Conservation (phyloP, 139 green algal genomes). For the Mesotaenium endlicherianum region DNA sequence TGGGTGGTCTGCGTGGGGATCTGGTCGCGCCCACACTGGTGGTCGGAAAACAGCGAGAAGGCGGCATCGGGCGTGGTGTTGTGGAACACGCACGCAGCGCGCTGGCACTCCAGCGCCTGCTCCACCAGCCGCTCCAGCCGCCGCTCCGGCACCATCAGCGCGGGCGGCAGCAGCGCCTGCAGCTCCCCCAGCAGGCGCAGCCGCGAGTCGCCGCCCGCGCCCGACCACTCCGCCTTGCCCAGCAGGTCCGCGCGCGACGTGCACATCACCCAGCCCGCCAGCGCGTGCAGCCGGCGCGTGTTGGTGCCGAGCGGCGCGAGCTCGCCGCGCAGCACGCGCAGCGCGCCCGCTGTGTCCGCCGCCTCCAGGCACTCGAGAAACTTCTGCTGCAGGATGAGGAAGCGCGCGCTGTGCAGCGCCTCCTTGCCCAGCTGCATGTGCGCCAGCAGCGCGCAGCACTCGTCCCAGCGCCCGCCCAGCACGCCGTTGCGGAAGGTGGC, state of each 20-base stretch:
- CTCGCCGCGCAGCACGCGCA: slow-evolving; percentile 13
- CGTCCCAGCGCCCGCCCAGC: slow-evolving; percentile 43
- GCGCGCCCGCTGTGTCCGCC: slow-evolving; percentile 3
- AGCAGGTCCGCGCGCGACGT: background rate
- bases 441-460: slow-evolving; percentile 10
- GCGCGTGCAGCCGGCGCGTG: slow-evolving; percentile 18
- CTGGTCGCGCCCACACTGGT: slow-evolving; percentile 24
- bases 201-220: background rate
- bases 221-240: background rate
- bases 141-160: slow-evolving; percentile 19
- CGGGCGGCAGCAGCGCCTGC: slow-evolving; percentile 24
- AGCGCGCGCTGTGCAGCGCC: slow-evolving; percentile 22
- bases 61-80: slow-evolving; percentile 16
- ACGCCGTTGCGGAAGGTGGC: slow-evolving; percentile 36
- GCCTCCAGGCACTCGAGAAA: slow-evolving; percentile 48
- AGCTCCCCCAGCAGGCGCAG: slow-evolving; percentile 6
- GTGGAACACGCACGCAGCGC: slow-evolving; percentile 14
- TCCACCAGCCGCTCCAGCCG: slow-evolving; percentile 29
- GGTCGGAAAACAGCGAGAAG: slow-evolving; percentile 32
- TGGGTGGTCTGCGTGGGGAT: slow-evolving; percentile 32
- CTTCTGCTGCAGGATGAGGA: slow-evolving; percentile 53
- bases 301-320: slow-evolving; percentile 28
- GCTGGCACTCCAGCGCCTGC: slow-evolving; percentile 17
- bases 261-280: slow-evolving; percentile 28
- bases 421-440: background rate